phyloP scores from a whole-genome alignment of 2,329 filamentous ascomycete genomes.

The Pyricularia sp. region DNA sequence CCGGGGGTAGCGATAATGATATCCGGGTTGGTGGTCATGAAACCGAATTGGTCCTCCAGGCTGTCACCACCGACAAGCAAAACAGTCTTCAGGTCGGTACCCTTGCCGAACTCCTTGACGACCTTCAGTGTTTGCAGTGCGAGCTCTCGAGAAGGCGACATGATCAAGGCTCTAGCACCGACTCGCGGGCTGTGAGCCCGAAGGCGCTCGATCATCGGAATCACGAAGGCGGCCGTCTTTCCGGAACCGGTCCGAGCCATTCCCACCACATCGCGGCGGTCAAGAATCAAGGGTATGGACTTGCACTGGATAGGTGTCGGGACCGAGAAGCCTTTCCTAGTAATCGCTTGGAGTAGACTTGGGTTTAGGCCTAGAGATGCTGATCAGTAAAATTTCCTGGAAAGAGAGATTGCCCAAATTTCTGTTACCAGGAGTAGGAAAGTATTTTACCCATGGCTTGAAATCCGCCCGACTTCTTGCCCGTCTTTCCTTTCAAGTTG shows the following conservation, averaged over 20 bases:
- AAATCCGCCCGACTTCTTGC: constrained; percentile 93
- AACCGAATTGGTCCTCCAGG: constrained; percentile 84
- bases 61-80: constrained; percentile 90
- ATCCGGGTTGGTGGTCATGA: constrained; percentile 89
- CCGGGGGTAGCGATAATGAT: constrained; percentile 96
- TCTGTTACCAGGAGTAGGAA: not conserved
- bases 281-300: constrained; percentile 81
- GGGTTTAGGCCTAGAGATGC: constrained; percentile 51
- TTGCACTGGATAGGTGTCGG: constrained; percentile 97
- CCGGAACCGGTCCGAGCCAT: constrained; percentile 98
- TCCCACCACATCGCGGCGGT: constrained; percentile 89
- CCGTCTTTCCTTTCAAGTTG: constrained; percentile 70
- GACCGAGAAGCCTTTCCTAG: constrained; percentile 86
- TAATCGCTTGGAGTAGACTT: constrained; percentile 78
- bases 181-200: constrained; percentile 79
- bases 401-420: not conserved
- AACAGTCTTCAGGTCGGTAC: constrained; percentile 83
- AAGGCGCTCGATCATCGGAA: constrained; percentile 92
- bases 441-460: constrained; percentile 66
- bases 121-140: constrained; percentile 93
- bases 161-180: constrained; percentile 71
- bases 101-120: constrained; percentile 82
- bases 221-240: constrained; percentile 96
- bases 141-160: constrained; percentile 88
- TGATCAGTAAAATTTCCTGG: constrained; percentile 5